phyloP scores from a whole-genome alignment of 331 rosid species.

The Acacia concinna region DNA sequence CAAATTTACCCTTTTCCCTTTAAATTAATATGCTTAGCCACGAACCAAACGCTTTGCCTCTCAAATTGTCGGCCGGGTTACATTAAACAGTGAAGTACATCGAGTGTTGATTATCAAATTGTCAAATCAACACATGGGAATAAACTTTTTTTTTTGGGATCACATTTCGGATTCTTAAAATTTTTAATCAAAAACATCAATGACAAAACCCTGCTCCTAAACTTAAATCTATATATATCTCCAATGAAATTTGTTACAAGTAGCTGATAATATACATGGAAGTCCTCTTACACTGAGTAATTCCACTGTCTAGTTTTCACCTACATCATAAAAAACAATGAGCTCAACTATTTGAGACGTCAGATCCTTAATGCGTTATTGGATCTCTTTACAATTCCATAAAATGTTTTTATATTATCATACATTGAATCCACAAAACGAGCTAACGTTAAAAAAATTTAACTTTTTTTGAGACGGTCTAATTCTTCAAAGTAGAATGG shows the following conservation, averaged over 20 bases:
- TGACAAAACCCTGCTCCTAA: neutral
- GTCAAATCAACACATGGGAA: neutral
- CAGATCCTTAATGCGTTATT: neutral
- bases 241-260: neutral
- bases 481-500: constrained; percentile 16
- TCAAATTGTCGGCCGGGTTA: neutral
- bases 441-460: neutral
- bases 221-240: too few relatives aligned
- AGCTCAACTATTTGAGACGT: neutral
- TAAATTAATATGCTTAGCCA: neutral
- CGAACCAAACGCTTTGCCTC: neutral
- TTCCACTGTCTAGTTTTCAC: neutral
- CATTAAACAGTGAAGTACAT: neutral
- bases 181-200: neutral
- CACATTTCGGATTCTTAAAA: neutral
- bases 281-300: neutral
- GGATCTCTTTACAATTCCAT: neutral
- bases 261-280: neutral
- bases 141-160: neutral
- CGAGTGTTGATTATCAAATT: neutral
- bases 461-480: neutral
- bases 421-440: neutral
- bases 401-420: neutral
- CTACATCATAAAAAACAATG: neutral
- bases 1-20: too few relatives aligned